Evolutionary conservation across 352 stramenopile species (phyloP).

Genomic region (Pythium diclinum): DNA sequence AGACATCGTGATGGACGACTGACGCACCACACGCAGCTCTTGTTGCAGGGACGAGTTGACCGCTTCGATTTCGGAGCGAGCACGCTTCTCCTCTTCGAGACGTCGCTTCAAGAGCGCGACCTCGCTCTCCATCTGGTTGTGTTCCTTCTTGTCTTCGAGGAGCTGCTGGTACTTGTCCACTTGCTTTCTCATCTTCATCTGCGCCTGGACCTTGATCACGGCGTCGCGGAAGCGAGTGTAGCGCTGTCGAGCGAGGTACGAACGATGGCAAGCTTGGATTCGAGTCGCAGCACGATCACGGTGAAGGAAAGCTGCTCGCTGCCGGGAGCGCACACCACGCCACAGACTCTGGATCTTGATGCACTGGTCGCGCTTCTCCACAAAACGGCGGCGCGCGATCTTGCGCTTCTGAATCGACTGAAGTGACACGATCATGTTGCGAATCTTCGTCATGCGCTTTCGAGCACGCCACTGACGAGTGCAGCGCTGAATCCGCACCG

Average conservation of each 20-base stretch:
- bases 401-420: conserved; percentile 57
- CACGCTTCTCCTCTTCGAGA: conserved; percentile 75
- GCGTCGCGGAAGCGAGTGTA: conserved; percentile 60
- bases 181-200: conserved; percentile 76
- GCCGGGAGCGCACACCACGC: conserved; percentile 62
- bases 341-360: conserved; percentile 72
- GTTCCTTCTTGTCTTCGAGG: conserved; percentile 60
- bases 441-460: conserved; percentile 46
- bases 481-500: conserved; percentile 57
- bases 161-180: conserved; percentile 64
- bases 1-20: conserved; percentile 42
- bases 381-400: conserved; percentile 40
- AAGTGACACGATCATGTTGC: conserved; percentile 49
- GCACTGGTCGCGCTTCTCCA: conserved; percentile 38
- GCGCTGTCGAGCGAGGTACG: conserved; percentile 42
- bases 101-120: conserved; percentile 70
- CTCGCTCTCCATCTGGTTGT: conserved; percentile 73
- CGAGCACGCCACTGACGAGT: conserved; percentile 53
- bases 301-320: conserved; percentile 48
- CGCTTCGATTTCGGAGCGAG: conserved; percentile 64
- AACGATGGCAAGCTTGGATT: conserved; percentile 58
- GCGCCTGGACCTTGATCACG: conserved; percentile 67
- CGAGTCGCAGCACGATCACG: conserved; percentile 56
- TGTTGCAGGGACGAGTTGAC: conserved; percentile 74
- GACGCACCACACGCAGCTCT: conserved; percentile 57